phyloP scores from a whole-genome alignment of 768 basidiomycete genomes.

The Boletus barrowsii region DNA sequence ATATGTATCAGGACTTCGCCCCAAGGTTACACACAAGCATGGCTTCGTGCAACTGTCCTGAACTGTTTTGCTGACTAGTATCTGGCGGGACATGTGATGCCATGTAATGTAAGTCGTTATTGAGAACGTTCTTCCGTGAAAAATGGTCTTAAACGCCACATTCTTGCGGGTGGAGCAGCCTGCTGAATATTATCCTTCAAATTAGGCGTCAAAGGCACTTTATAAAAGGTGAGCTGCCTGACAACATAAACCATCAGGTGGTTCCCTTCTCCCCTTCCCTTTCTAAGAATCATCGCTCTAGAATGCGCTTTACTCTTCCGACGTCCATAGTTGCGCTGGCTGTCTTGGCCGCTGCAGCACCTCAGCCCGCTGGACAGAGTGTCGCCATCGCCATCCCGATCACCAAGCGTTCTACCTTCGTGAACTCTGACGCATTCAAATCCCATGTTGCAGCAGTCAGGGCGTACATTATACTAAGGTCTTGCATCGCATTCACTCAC shows the following conservation, averaged over 20 bases:
- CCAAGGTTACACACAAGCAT: too few species aligned
- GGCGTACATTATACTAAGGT: conserved; percentile 5
- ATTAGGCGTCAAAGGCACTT: too few species aligned
- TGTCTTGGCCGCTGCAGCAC: conserved; percentile 6
- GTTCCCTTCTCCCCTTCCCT: not conserved
- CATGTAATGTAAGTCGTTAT: too few species aligned
- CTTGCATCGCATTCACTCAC: not conserved
- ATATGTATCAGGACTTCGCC: too few species aligned
- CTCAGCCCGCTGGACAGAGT: not conserved
- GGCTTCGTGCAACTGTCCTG: too few species aligned
- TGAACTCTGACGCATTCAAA: conserved; percentile 4
- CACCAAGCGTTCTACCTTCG: conserved; percentile 3
- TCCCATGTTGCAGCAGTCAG: conserved; percentile 1
- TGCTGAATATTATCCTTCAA: not conserved
- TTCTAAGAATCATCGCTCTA: not conserved
- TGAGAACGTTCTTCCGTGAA: too few species aligned
- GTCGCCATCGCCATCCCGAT: conserved; percentile 2
- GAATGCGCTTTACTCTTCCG: conserved; percentile 9
- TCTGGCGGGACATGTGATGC: too few species aligned
- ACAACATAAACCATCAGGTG: not conserved
- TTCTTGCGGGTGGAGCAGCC: too few species aligned
- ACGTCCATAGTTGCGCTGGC: conserved; percentile 2
- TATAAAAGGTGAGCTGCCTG: not conserved
- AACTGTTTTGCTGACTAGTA: too few species aligned
- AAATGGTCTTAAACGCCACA: too few species aligned